Conservation (phyloP, 192 early-diverging fungal species). For the Backusella tarrabulga region DNA sequence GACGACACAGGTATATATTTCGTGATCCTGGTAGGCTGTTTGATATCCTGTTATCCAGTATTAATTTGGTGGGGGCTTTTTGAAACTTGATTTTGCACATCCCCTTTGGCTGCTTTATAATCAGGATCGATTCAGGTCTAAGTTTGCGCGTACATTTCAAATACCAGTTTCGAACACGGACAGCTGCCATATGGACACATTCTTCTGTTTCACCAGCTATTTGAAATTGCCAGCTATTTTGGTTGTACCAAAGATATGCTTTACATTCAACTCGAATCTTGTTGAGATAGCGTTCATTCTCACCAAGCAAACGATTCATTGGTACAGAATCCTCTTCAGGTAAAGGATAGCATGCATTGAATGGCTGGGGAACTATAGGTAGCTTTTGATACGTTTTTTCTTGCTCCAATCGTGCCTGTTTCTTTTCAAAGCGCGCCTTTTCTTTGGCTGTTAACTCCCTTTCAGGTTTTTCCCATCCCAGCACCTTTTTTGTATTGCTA, state of each 20-base stretch:
- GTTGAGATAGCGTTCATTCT: slow-evolving; percentile 34
- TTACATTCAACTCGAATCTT: slow-evolving; percentile 37
- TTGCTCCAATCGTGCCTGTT: slow-evolving; percentile 13
- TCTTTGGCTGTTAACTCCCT: slow-evolving; percentile 35
- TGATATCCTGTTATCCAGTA: background rate
- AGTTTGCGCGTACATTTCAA: slow-evolving; percentile 18
- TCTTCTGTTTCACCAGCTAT: slow-evolving; percentile 23
- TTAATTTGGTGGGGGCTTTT: background rate
- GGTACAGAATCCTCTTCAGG: slow-evolving; percentile 20
- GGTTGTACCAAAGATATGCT: slow-evolving; percentile 37
- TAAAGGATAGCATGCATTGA: slow-evolving; percentile 22
- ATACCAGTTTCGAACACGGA: slow-evolving; percentile 39
- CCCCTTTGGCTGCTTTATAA: slow-evolving; percentile 18
- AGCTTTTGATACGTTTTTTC: slow-evolving; percentile 22
- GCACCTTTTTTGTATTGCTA: background rate
- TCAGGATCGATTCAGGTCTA: background rate
- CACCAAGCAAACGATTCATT: slow-evolving; percentile 24
- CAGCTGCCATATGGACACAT: slow-evolving; percentile 18
- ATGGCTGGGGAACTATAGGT: slow-evolving; percentile 14
- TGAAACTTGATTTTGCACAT: slow-evolving; percentile 1
- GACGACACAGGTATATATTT: background rate
- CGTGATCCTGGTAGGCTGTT: background rate
- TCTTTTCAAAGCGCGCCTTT: slow-evolving; percentile 16
- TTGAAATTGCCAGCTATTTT: slow-evolving; percentile 9
- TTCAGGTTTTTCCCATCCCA: slow-evolving; percentile 37